phyloP scores from a whole-genome alignment of 805 yeast genomes.

The Nakazawaea anatomiae region DNA sequence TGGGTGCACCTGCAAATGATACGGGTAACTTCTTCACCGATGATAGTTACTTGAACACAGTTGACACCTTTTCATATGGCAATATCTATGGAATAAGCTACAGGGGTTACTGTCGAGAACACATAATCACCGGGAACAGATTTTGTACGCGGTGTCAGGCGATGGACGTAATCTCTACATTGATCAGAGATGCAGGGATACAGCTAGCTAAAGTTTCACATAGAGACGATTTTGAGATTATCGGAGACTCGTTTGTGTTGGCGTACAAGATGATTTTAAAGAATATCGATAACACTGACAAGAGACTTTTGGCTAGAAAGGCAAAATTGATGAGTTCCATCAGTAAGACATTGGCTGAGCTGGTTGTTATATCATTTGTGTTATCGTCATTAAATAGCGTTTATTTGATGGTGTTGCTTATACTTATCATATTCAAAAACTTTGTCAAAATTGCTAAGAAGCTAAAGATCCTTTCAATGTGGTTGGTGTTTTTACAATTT shows the following conservation, averaged over 20 bases:
- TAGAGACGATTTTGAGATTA: slow-evolving; percentile 29
- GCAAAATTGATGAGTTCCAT: slow-evolving; percentile 21
- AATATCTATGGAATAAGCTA: slow-evolving; percentile 38
- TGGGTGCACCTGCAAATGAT: slow-evolving; percentile 22
- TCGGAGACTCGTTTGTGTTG: slow-evolving; percentile 35
- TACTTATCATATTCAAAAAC: not conserved
- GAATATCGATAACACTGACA: slow-evolving; percentile 19
- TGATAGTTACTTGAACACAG: slow-evolving; percentile 23
- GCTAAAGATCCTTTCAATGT: slow-evolving; percentile 8
- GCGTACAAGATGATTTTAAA: slow-evolving; percentile 31
- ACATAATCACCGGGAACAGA: slow-evolving; percentile 14
- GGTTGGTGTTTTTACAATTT: slow-evolving; percentile 13
- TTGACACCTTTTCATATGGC: slow-evolving; percentile 39
- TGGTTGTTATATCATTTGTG: not conserved
- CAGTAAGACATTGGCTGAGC: slow-evolving; percentile 18
- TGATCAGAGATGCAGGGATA: slow-evolving; percentile 44
- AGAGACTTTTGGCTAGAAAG: slow-evolving; percentile 15
- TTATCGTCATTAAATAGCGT: not conserved
- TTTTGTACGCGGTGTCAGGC: slow-evolving; percentile 35
- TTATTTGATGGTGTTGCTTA: not conserved
- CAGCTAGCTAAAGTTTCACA: slow-evolving; percentile 37
- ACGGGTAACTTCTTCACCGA: slow-evolving; percentile 3
- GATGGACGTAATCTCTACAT: slow-evolving; percentile 39
- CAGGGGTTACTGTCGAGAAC: slow-evolving; percentile 43
- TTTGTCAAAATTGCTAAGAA: not conserved